Evolutionary conservation across 257 asterid genomes (phyloP).

Genomic region (Forsythia viridissima): DNA sequence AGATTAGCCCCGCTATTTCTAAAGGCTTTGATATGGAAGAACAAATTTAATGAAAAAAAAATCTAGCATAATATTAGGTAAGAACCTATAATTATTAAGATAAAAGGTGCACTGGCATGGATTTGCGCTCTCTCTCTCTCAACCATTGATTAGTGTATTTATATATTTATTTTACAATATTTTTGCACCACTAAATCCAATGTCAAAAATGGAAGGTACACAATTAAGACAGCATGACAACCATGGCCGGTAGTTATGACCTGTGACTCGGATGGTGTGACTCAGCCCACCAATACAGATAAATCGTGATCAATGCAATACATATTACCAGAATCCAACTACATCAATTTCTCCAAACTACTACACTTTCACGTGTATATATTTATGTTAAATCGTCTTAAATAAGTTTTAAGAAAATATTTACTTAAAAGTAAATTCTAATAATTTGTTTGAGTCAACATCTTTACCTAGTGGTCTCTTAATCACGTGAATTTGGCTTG

Average conservation of each 20-base stretch:
- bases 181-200: neutral
- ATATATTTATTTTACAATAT: neutral
- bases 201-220: neutral
- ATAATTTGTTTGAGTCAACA: too few species aligned
- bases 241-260: slow-evolving; percentile 17
- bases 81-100: neutral
- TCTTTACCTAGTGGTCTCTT: too few species aligned
- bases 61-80: neutral
- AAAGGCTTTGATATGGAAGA: too few species aligned
- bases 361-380: neutral
- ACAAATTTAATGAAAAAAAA: neutral
- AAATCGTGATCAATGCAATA: neutral
- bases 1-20: too few species aligned
- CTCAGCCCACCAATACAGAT: slow-evolving; percentile 23
- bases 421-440: too few species aligned
- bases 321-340: neutral
- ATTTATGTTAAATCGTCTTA: neutral
- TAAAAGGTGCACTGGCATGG: neutral
- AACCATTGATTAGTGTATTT: neutral
- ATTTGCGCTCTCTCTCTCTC: neutral
- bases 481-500: too few species aligned
- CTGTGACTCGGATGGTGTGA: slow-evolving; percentile 24
- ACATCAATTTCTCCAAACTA: too few species aligned
- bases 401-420: too few species aligned
- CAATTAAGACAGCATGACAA: neutral